phyloP scores from a whole-genome alignment of 2,329 filamentous ascomycete genomes.

The Aspergillus thermomutatus region DNA sequence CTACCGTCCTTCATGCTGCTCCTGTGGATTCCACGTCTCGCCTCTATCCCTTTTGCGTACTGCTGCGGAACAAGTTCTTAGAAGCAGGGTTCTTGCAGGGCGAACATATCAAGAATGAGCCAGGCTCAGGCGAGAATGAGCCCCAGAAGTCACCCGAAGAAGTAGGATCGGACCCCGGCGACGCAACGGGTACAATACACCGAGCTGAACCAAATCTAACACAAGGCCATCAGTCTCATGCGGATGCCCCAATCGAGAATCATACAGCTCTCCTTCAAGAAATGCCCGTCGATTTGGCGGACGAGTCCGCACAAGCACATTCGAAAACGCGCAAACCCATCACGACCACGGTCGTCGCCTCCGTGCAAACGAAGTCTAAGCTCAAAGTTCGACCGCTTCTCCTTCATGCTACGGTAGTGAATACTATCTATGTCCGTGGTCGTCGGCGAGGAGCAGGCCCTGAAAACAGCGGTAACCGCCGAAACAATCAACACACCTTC shows the following conservation, averaged over 20 bases:
- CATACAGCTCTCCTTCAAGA: conserved; percentile 10
- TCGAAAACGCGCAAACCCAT: background rate
- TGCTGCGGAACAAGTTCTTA: conserved; percentile 40
- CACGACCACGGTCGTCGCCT: background rate
- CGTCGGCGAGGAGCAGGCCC: conserved; percentile 11
- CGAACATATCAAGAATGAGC: conserved; percentile 20
- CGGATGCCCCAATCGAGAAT: background rate
- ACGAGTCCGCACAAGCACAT: background rate
- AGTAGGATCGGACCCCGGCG: background rate
- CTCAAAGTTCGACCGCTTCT: conserved; percentile 56
- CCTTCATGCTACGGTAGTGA: conserved; percentile 80
- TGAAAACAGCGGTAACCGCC: conserved; percentile 7
- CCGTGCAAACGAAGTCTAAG: conserved; percentile 17
- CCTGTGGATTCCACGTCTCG: conserved; percentile 39
- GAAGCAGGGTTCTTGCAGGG: conserved; percentile 41
- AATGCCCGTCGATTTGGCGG: conserved; percentile 6
- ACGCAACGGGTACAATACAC: background rate
- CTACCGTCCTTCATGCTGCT: conserved; percentile 40
- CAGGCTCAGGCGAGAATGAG: background rate
- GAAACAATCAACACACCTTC: conserved; percentile 45
- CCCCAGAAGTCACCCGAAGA: background rate
- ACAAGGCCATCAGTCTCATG: background rate
- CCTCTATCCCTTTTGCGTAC: conserved; percentile 41
- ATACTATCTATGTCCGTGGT: conserved; percentile 67
- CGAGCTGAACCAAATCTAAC: background rate